phyloP scores from a whole-genome alignment of 2,329 filamentous ascomycete genomes.

The Aspergillus tubingensis region DNA sequence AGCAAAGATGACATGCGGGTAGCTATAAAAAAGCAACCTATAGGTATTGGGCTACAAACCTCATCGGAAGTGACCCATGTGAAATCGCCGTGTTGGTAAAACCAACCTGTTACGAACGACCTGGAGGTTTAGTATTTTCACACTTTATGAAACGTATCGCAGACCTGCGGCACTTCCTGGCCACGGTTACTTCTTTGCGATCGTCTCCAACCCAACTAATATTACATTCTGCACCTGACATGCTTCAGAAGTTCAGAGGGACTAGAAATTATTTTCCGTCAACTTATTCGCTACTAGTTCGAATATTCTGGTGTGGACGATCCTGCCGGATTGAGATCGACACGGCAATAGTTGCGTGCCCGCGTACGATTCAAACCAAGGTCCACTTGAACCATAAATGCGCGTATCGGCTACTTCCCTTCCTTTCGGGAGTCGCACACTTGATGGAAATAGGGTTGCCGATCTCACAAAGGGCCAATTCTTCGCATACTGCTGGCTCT shows the following conservation, averaged over 20 bases:
- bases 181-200: neutral
- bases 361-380: slow-evolving; percentile 1
- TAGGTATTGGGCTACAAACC: neutral
- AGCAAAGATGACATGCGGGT: neutral
- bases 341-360: neutral
- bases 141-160: neutral
- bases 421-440: slow-evolving; percentile 1
- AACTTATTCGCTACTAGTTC: neutral
- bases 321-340: neutral
- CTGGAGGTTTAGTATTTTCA: too few relatives aligned
- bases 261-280: neutral
- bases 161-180: neutral
- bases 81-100: neutral
- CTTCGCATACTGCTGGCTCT: neutral
- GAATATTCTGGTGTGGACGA: neutral
- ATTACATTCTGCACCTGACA: too few relatives aligned
- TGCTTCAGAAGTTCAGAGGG: too few relatives aligned
- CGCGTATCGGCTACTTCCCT: slow-evolving; percentile 5
- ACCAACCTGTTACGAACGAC: too few relatives aligned
- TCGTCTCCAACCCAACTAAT: neutral
- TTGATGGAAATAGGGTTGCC: slow-evolving; percentile 10
- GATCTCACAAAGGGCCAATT: slow-evolving; percentile 4
- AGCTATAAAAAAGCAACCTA: neutral
- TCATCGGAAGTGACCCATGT: neutral
- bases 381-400: slow-evolving; percentile 5